phyloP scores from a whole-genome alignment of 2,329 filamentous ascomycete species.

The Purpureocillium takamizusanense region DNA sequence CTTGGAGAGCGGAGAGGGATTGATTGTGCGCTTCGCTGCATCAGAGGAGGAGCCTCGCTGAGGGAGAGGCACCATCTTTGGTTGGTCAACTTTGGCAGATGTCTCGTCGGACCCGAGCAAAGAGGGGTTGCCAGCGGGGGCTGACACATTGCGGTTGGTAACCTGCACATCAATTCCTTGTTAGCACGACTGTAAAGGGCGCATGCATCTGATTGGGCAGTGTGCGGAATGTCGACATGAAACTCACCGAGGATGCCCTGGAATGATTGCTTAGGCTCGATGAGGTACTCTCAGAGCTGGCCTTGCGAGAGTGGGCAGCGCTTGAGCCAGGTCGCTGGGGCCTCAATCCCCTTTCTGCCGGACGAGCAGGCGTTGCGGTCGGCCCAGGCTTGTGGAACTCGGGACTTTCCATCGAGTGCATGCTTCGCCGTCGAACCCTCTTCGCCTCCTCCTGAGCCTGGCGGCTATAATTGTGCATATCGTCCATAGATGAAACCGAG shows the following conservation, averaged over 20 bases:
- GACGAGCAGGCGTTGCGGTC: slow-evolving; percentile 11
- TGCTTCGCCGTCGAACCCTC: slow-evolving; percentile 72
- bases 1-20: slow-evolving; percentile 66
- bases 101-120: slow-evolving; percentile 37
- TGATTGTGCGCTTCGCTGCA: slow-evolving; percentile 54
- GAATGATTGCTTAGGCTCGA: slow-evolving; percentile 51
- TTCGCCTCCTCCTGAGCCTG: slow-evolving; percentile 60
- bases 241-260: slow-evolving; percentile 57
- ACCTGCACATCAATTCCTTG: slow-evolving; percentile 40
- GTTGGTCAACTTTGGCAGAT: slow-evolving; percentile 40
- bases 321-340: slow-evolving; percentile 25
- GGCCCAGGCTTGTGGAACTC: slow-evolving; percentile 11
- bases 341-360: slow-evolving; percentile 27
- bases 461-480: slow-evolving; percentile 54
- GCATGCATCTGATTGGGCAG: slow-evolving; percentile 34
- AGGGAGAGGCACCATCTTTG: slow-evolving; percentile 48
- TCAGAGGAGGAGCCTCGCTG: slow-evolving; percentile 56
- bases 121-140: slow-evolving; percentile 45
- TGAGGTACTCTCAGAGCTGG: slow-evolving; percentile 56
- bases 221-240: slow-evolving; percentile 10
- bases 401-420: slow-evolving; percentile 51
- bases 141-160: slow-evolving; percentile 47
- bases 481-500: slow-evolving; percentile 52
- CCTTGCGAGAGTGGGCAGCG: slow-evolving; percentile 33
- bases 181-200: slow-evolving; percentile 35